Percentiles rank a stretch among this genome's conserved stretches.
These are phyloP conservation scores for Cutaneotrichosporon sp. DNA, from an alignment of 1,284 basidiomycete genomes.

Conservation along the genomic window DNA sequence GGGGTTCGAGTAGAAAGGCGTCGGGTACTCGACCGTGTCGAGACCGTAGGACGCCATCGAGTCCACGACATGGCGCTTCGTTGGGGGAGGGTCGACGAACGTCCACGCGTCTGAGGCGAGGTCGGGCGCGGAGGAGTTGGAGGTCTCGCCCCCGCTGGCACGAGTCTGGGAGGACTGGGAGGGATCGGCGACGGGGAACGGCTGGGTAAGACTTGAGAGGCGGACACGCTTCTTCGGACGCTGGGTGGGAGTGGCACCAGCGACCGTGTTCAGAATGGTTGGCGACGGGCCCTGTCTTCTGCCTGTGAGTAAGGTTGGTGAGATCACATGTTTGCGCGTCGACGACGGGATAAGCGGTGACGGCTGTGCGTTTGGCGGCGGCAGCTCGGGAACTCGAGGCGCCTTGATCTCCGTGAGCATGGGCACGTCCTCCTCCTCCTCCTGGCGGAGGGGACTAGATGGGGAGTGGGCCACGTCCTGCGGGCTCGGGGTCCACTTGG, in stretches of 20 bases:
- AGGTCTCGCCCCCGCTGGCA: not conserved
- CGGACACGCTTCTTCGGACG: conserved; percentile 21
- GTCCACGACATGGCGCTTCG: conserved; percentile 56
- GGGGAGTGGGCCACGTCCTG: not conserved
- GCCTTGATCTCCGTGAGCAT: conserved; percentile 11
- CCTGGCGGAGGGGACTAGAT: not conserved
- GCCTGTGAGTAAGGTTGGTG: not conserved
- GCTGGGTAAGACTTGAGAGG: conserved; percentile 13
- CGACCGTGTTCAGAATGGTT: not conserved
- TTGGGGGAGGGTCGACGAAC: conserved; percentile 63
- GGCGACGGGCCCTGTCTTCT: not conserved
- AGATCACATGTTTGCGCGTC: not conserved
- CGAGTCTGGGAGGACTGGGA: not conserved
- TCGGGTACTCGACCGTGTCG: conserved; percentile 67
- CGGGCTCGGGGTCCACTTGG: conserved; percentile 27
- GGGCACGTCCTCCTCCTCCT: not conserved
- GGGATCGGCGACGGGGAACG: not conserved
- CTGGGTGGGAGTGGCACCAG: not conserved
- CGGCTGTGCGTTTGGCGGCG: conserved; percentile 17
- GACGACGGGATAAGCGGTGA: not conserved
- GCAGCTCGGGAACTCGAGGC: not conserved
- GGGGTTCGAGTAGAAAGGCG: conserved; percentile 75
- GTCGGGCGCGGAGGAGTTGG: conserved; percentile 9
- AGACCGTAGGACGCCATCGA: conserved; percentile 62
- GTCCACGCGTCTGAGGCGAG: conserved; percentile 50